Evolutionary conservation across 208 protist genomes (phyloP), one percentile per base, ranked within the genome.

Genomic region (Trichomonas vaginalis): DNA sequence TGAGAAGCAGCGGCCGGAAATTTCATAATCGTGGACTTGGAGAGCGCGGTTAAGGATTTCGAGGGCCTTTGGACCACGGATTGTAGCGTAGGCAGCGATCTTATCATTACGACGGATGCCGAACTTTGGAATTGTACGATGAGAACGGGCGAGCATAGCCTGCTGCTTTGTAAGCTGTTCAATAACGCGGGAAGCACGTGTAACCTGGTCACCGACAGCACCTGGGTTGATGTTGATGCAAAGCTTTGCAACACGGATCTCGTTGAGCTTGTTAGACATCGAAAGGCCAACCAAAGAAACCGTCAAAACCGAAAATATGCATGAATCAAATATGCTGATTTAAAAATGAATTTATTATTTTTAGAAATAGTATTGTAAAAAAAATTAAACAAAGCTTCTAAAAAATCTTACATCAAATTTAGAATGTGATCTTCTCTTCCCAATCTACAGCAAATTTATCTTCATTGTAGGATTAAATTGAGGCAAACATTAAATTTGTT

Each of bases 41-140:
- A 99, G 98, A 97, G 98, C 99, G 95, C 98, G 98, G 97, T 99
- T 98, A 95, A 99, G 97, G 87, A 99, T 98, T 97, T 99, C 98
- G 97, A 98, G 98, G 35, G 99, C 99, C 97, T 99, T 99, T 96
- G 99, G 98, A 96, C 99, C 99, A 96, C 99, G 98, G 95, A 99
- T 98, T 96, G 99, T 99, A 96, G 98, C 98, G 98, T 99, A 98
- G 95, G 98, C 97, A 88, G 99, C 98, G 96, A 99, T 99, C 98
- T 99, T 99, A 97, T 99, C 99, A 97, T 99, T 99, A 98, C 99
- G 98, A 96, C 99, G 98, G 96, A 99, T 99, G 96, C 98, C 97
- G 98, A 99, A 99, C 87, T 98, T 98, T 97, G 99, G 98, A 95
- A 99, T 98, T 96, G 99, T 99, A 96, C 99, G 98, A 96, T 98